Conservation (phyloP, 2,329 filamentous ascomycete genomes). For the Xylaria sp. region DNA sequence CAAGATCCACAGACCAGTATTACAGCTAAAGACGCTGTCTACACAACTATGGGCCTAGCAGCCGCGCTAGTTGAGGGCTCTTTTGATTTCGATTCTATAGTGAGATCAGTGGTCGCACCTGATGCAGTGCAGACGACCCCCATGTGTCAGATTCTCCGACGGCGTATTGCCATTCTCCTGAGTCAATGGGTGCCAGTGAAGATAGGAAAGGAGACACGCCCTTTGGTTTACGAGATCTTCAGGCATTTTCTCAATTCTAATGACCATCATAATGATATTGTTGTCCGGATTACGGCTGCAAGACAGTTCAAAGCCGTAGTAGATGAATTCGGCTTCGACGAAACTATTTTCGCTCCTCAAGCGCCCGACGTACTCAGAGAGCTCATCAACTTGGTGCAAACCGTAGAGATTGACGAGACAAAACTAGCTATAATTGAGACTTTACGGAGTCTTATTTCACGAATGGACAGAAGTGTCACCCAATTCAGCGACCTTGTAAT, state of each 20-base stretch:
- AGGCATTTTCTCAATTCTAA: conserved; percentile 82
- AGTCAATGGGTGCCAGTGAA: conserved; percentile 90
- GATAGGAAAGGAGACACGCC: conserved; percentile 73
- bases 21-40: conserved; percentile 91
- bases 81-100: conserved; percentile 85
- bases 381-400: conserved; percentile 80
- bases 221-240: conserved; percentile 88
- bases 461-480: conserved; percentile 78
- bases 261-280: conserved; percentile 86
- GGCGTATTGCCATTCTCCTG: conserved; percentile 88
- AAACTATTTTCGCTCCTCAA: conserved; percentile 79
- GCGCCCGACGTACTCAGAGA: conserved; percentile 77
- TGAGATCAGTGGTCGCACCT: conserved; percentile 77
- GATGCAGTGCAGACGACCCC: conserved; percentile 76
- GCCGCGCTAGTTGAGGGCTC: conserved; percentile 78
- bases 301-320: conserved; percentile 83
- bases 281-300: conserved; percentile 91
- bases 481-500: conserved; percentile 84
- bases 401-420: conserved; percentile 85
- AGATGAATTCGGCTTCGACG: conserved; percentile 85
- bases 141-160: conserved; percentile 82
- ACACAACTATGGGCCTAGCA: conserved; percentile 89
- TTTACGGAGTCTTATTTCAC: conserved; percentile 80
- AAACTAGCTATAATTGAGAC: conserved; percentile 92
- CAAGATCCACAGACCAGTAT: conserved; percentile 75